These are phyloP conservation scores for Salix purpurea DNA, from an alignment of 345 rosid species.

Conservation along the genomic window DNA sequence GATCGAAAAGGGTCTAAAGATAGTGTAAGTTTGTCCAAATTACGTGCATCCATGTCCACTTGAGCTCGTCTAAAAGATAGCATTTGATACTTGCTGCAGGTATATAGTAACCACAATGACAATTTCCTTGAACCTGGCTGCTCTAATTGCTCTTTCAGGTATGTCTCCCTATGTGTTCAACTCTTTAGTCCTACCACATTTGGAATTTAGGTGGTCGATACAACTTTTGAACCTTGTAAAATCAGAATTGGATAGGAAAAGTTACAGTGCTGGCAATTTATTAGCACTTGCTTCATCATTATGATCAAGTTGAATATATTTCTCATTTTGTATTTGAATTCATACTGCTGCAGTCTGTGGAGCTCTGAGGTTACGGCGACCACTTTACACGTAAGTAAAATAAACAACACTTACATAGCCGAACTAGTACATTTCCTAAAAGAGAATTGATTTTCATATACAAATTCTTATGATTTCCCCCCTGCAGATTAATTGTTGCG, in stretches of 20 bases:
- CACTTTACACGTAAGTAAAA: slow-evolving; percentile 40
- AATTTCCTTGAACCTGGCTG: slow-evolving; percentile 45
- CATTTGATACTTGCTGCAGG: slow-evolving; percentile 31
- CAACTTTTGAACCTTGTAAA: background rate
- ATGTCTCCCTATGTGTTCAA: background rate
- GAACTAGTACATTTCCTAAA: background rate
- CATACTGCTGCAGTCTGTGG: slow-evolving; percentile 42
- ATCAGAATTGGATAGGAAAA: background rate
- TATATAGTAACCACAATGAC: slow-evolving; percentile 39
- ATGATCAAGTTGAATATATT: background rate
- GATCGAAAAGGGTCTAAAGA: slow-evolving; percentile 46
- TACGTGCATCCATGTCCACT: background rate
- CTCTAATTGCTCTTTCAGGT: slow-evolving; percentile 48
- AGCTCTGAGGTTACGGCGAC: slow-evolving; percentile 33
- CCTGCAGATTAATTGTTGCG: slow-evolving; percentile 45
- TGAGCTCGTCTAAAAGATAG: background rate
- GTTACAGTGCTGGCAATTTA: background rate
- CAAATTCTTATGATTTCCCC: background rate
- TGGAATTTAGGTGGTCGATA: background rate
- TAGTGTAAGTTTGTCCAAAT: slow-evolving; percentile 34
- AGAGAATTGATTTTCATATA: background rate
- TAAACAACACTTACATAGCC: background rate
- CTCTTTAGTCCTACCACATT: background rate
- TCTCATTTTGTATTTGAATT: slow-evolving; percentile 4
- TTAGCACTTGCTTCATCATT: background rate